Evolutionary conservation across 2,329 filamentous ascomycete species (phyloP).

Genomic region (Fusarium sp.): DNA sequence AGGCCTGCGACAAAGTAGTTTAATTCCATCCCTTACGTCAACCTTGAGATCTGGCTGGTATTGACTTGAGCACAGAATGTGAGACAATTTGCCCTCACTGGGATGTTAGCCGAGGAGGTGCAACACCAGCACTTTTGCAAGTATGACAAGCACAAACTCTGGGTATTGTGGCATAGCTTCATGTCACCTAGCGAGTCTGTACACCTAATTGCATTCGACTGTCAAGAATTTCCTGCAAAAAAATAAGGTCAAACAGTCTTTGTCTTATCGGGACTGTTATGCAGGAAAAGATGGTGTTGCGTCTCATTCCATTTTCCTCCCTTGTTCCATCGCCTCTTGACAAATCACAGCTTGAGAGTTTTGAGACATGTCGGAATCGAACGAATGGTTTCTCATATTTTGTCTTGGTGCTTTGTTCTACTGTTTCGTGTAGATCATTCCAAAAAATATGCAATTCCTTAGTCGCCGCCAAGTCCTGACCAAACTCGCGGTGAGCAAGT

Average conservation of each 20-base stretch:
- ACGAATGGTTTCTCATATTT: neutral
- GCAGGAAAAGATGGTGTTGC: neutral
- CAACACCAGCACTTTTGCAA: neutral
- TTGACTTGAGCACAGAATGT: neutral
- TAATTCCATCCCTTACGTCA: conserved; percentile 6
- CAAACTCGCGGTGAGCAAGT: neutral
- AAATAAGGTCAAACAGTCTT: neutral
- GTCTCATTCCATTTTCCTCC: neutral
- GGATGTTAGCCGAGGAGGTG: neutral
- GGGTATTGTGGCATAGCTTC: neutral
- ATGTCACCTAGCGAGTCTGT: fast-evolving
- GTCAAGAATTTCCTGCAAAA: too few species aligned
- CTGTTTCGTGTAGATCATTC: neutral
- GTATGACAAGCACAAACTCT: neutral
- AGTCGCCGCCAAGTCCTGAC: neutral
- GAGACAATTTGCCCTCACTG: conserved; percentile 3
- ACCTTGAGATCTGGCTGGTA: neutral
- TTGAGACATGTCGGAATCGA: neutral
- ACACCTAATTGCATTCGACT: too few species aligned
- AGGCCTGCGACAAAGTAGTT: neutral
- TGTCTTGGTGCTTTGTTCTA: neutral
- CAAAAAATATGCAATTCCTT: neutral
- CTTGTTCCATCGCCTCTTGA: neutral
- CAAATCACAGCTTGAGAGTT: neutral
- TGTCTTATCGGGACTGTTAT: neutral